Percentiles rank a stretch among this genome's conserved stretches.
phyloP scores from a whole-genome alignment of 2,329 filamentous ascomycete genomes.

The Ceratocystis diversiconidia region DNA sequence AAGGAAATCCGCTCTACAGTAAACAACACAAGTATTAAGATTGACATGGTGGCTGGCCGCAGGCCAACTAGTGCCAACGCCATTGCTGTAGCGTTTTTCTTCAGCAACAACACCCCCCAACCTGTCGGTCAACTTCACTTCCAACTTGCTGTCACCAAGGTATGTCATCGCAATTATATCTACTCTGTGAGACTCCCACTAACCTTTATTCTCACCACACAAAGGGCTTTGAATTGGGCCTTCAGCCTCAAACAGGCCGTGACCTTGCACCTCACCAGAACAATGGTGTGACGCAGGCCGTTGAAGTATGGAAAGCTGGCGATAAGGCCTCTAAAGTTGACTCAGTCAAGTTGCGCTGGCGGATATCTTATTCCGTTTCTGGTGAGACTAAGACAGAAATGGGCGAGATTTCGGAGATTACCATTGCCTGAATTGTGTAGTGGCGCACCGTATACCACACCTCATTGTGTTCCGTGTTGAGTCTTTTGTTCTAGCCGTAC shows the following conservation, averaged over 20 bases:
- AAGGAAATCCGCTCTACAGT: conserved; percentile 51
- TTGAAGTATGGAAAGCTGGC: conserved; percentile 60
- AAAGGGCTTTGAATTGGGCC: conserved; percentile 64
- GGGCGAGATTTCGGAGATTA: conserved; percentile 70
- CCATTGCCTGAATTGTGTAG: conserved; percentile 41
- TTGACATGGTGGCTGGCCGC: conserved; percentile 59
- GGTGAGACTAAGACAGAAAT: conserved; percentile 58
- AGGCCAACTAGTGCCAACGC: conserved; percentile 37
- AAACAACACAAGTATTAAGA: conserved; percentile 53
- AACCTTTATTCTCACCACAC: not conserved
- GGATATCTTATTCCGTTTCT: conserved; percentile 62
- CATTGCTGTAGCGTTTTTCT: conserved; percentile 60
- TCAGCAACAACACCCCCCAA: conserved; percentile 65
- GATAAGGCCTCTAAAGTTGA: conserved; percentile 54
- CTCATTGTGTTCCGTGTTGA: not conserved
- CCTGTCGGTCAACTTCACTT: conserved; percentile 71
- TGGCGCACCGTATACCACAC: not conserved
- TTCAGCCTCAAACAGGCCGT: conserved; percentile 75
- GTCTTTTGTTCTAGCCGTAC: not conserved
- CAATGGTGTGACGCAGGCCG: conserved; percentile 65
- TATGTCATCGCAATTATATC: conserved; percentile 27
- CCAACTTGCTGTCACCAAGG: conserved; percentile 86
- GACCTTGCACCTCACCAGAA: conserved; percentile 58
- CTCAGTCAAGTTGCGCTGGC: conserved; percentile 81
- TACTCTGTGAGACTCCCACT: conserved; percentile 17